Percentiles rank a stretch among this genome's conserved stretches.
These are phyloP conservation scores for Plantago coronopus DNA, from an alignment of 305 asterid species.

Conservation along the genomic window DNA sequence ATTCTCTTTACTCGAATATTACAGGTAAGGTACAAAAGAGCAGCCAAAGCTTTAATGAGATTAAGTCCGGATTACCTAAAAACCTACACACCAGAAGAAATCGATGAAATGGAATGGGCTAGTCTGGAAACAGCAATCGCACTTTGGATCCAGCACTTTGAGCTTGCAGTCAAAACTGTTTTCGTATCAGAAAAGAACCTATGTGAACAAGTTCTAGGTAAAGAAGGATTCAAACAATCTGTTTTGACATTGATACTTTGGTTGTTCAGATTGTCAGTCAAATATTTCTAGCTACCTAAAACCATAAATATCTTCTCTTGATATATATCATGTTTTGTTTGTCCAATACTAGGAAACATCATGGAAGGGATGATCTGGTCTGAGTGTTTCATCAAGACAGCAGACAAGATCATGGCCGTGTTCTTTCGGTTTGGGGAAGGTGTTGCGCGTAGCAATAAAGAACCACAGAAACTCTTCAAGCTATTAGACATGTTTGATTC, in stretches of 20 bases:
- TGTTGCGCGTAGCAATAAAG: conserved; percentile 71
- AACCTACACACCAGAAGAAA: conserved; percentile 62
- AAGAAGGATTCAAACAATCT: too few species aligned
- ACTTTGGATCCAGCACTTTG: conserved; percentile 73
- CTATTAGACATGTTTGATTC: conserved; percentile 75
- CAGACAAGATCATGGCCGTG: conserved; percentile 89
- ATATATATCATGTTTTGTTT: neutral
- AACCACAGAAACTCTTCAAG: conserved; percentile 80
- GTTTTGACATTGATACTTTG: too few species aligned
- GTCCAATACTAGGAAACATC: conserved; percentile 31
- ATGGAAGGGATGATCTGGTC: conserved; percentile 54
- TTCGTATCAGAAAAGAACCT: conserved; percentile 60
- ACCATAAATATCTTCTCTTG: neutral
- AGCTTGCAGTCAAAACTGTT: conserved; percentile 48
- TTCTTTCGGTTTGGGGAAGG: conserved; percentile 86
- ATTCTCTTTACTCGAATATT: too few species aligned
- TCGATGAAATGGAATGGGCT: conserved; percentile 75
- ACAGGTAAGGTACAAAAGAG: conserved; percentile 74
- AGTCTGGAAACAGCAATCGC: conserved; percentile 54
- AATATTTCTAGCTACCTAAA: neutral
- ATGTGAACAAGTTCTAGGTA: conserved; percentile 41
- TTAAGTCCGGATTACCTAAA: conserved; percentile 63
- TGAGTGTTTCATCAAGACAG: conserved; percentile 68
- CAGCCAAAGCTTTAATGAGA: conserved; percentile 79
- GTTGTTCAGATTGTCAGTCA: too few species aligned